These are phyloP conservation scores for Stygiomarasmius scandens DNA, from an alignment of 1,284 basidiomycete species.

Conservation along the genomic window DNA sequence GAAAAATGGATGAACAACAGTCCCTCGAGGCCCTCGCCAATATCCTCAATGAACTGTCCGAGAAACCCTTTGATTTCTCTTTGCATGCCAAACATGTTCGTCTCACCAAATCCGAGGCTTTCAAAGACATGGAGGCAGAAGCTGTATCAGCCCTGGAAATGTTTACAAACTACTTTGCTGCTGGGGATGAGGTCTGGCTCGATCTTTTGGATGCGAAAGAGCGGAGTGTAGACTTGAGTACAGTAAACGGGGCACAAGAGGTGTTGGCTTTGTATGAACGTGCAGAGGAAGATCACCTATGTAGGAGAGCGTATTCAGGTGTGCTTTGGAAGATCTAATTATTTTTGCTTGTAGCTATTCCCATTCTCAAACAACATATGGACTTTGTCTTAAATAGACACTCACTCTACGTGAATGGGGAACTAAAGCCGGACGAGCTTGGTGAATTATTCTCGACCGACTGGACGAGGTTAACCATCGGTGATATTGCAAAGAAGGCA, in stretches of 20 bases:
- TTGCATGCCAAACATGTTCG: constrained; percentile 68
- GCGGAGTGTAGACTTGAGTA: constrained; percentile 47
- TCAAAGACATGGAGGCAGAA: constrained; percentile 60
- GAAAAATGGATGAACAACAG: constrained; percentile 40
- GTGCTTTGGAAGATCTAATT: constrained; percentile 9
- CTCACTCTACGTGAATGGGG: constrained; percentile 44
- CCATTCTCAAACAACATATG: constrained; percentile 70
- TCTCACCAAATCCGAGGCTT: constrained; percentile 45
- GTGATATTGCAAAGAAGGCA: constrained; percentile 60
- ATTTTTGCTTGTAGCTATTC: constrained; percentile 56
- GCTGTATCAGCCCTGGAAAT: constrained; percentile 65
- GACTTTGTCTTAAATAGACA: constrained; percentile 66
- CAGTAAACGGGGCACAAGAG: constrained; percentile 53
- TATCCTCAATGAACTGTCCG: constrained; percentile 57
- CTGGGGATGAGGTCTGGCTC: constrained; percentile 69
- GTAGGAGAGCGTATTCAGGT: constrained; percentile 47
- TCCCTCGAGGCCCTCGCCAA: constrained; percentile 62
- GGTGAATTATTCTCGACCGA: constrained; percentile 55
- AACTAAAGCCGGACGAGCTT: constrained; percentile 48
- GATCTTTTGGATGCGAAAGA: constrained; percentile 61
- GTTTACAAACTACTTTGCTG: constrained; percentile 62
- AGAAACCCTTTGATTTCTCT: constrained; percentile 60
- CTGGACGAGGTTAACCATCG: constrained; percentile 63
- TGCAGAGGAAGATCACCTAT: constrained; percentile 82
- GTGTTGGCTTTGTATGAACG: constrained; percentile 65